Conservation (phyloP, 371 early-diverging fungal species). For the Fennellomyces sp. region DNA sequence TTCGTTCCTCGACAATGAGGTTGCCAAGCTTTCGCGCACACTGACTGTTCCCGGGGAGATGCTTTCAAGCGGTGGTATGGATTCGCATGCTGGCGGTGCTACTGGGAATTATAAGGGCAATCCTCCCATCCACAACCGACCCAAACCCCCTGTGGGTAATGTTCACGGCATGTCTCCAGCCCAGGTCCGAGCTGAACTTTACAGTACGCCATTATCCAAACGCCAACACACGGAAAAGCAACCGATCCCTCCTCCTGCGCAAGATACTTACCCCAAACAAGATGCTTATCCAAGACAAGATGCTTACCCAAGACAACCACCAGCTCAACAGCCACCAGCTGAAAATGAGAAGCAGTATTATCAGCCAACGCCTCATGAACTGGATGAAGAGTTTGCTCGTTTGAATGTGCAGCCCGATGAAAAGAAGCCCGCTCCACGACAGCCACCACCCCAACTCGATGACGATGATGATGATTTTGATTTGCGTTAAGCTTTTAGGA, state of each 20-base stretch:
- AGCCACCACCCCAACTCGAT: background rate
- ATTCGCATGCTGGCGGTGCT: background rate
- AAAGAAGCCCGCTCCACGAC: conserved; percentile 5
- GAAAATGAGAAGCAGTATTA: conserved; percentile 4
- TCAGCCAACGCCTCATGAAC: conserved; percentile 4
- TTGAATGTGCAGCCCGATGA: conserved; percentile 8
- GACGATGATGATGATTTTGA: conserved; percentile 26
- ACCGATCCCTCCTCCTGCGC: conserved; percentile 6
- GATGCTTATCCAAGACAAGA: background rate
- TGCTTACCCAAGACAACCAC: background rate
- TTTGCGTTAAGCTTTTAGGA: conserved; percentile 8
- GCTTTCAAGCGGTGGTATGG: conserved; percentile 20
- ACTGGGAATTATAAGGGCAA: background rate
- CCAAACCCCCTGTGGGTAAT: conserved; percentile 13
- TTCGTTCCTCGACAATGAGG: conserved; percentile 77
- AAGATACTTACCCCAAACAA: background rate
- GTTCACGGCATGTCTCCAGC: conserved; percentile 37
- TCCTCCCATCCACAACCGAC: background rate
- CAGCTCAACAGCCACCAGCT: conserved; percentile 1
- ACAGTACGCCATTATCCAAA: conserved; percentile 12
- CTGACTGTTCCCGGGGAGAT: conserved; percentile 59
- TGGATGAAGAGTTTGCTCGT: conserved; percentile 17
- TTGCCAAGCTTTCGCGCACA: conserved; percentile 60
- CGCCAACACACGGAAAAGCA: conserved; percentile 9
- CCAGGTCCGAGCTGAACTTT: conserved; percentile 26